These are phyloP conservation scores for Penicillium paneum DNA, from an alignment of 2,329 filamentous ascomycete species.

Conservation along the genomic window DNA sequence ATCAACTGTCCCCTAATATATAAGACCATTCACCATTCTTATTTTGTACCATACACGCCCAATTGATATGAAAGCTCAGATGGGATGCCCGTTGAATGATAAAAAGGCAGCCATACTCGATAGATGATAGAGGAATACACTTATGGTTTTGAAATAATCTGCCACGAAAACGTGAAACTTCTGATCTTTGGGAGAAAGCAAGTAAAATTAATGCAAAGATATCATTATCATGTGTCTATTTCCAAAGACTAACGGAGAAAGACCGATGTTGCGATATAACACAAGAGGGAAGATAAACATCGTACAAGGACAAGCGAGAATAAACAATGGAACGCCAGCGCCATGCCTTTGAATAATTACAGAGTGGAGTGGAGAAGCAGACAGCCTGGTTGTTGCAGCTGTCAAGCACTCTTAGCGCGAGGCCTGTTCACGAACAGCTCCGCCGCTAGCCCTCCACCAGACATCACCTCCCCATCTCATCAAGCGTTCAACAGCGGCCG, in stretches of 20 bases:
- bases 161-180: not conserved
- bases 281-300: slow-evolving; percentile 10
- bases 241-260: slow-evolving; percentile 6
- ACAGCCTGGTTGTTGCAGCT: slow-evolving; percentile 5
- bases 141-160: not conserved
- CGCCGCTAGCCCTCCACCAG: slow-evolving; percentile 86
- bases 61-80: slow-evolving; percentile 2
- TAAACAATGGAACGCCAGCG: slow-evolving; percentile 26
- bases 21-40: slow-evolving; percentile 36
- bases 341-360: slow-evolving; percentile 21
- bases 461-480: slow-evolving; percentile 89
- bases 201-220: not conserved
- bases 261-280: slow-evolving; percentile 6
- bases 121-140: not conserved
- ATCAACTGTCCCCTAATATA: slow-evolving; percentile 82
- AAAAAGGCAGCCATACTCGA: not conserved
- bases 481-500: slow-evolving; percentile 73
- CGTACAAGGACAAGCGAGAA: slow-evolving; percentile 4
- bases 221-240: slow-evolving; percentile 12
- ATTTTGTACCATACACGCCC: slow-evolving; percentile 9
- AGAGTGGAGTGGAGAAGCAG: slow-evolving; percentile 27
- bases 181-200: not conserved
- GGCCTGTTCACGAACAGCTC: slow-evolving; percentile 47
- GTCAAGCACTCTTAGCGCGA: not conserved
- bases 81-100: slow-evolving; percentile 4